Percentiles rank a stretch among this genome's conserved stretches.
phyloP scores from a whole-genome alignment of 331 rosid species.

The Rosa hybrid region DNA sequence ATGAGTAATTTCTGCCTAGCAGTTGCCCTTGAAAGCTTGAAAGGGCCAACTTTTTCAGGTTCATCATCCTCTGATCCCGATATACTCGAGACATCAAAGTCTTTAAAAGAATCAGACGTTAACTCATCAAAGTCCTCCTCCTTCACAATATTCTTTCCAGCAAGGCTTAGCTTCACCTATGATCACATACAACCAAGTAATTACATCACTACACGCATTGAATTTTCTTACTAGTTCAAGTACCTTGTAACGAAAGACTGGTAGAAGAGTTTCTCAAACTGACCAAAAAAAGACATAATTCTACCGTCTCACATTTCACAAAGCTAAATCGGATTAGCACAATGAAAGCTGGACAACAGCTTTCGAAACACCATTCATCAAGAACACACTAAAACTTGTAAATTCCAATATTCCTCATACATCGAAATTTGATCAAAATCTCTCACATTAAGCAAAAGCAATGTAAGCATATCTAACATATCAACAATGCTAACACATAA shows the following conservation, averaged over 20 bases:
- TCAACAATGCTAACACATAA: background rate
- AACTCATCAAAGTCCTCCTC: constrained; percentile 92
- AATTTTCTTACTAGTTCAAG: background rate
- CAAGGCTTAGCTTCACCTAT: constrained; percentile 83
- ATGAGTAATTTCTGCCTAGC: constrained; percentile 57
- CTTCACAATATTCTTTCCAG: constrained; percentile 82
- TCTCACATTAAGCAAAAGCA: background rate
- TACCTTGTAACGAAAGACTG: background rate
- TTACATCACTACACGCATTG: background rate
- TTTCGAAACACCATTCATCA: background rate
- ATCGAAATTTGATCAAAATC: background rate
- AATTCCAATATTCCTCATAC: background rate
- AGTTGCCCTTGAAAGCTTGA: constrained; percentile 34
- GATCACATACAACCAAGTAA: constrained; percentile 28
- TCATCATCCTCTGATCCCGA: constrained; percentile 90
- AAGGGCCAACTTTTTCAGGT: constrained; percentile 37
- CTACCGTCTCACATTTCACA: background rate
- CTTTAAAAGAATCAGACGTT: constrained; percentile 80
- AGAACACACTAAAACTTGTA: background rate
- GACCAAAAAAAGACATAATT: background rate
- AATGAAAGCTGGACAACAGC: background rate
- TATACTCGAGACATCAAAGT: constrained; percentile 87
- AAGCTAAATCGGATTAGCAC: background rate
- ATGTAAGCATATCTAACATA: background rate
- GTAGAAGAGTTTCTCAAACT: background rate